These are phyloP conservation scores for Anaeramoeba flamelloides DNA, from an alignment of 78 protist genomes.

Conservation along the genomic window DNA sequence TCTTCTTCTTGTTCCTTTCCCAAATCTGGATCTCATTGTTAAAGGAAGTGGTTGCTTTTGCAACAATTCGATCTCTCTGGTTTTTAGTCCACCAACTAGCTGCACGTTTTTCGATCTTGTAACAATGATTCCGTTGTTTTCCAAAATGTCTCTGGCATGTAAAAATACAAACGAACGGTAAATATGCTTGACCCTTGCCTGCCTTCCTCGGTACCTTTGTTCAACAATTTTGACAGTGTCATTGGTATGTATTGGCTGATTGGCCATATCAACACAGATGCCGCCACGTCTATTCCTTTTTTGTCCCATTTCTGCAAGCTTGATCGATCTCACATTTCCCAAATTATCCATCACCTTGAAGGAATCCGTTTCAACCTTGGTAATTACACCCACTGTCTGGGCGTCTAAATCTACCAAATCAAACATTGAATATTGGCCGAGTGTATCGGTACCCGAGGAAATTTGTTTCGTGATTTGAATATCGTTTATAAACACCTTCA, in stretches of 20 bases:
- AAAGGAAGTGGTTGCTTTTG: too few relatives aligned
- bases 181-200: background rate
- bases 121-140: too few relatives aligned
- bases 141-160: too few relatives aligned
- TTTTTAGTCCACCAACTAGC: too few relatives aligned
- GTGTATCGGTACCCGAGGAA: background rate
- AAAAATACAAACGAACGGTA: background rate
- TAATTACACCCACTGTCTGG: background rate
- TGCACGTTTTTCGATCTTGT: too few relatives aligned
- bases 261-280: background rate
- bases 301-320: background rate
- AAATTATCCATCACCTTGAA: background rate
- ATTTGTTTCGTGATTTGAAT: background rate
- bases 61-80: too few relatives aligned
- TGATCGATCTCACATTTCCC: background rate
- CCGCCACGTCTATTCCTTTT: background rate
- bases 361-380: background rate
- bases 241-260: background rate
- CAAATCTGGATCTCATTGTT: too few relatives aligned
- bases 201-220: background rate
- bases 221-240: background rate
- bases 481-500: background rate
- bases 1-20: too few relatives aligned
- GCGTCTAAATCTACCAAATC: background rate
- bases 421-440: background rate